Base-by-base conservation (phyloP, 225 moss, liverwort and hornwort species). In the Straminergon stramineum region DNA sequence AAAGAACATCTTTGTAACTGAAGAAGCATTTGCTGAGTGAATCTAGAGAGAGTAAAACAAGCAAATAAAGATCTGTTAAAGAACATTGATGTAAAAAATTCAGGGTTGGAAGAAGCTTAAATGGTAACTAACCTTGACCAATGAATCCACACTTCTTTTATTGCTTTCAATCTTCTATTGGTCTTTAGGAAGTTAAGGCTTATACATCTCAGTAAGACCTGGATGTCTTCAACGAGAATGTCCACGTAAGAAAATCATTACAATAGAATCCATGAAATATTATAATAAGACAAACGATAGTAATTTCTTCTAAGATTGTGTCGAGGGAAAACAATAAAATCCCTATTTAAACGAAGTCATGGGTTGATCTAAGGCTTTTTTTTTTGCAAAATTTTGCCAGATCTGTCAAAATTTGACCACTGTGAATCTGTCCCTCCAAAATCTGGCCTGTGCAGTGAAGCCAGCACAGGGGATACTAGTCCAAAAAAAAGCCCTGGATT, bases 1-100 rank as follows among this genome's bases (percentile, higher is more conserved):
- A 57, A 37, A 78, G 10, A 79, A 57, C n/a, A n/a, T n/a, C 1
- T 26, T 57, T 11, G 11, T 79, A 79, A n/a, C 2, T 26, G 0
- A 26, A 0, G 7, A n/a, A n/a, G 20, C 0, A 0, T 41, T 41
- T 30, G 3, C 2, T 41, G 19, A 81, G 9, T 30, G 4, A 61
- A 61, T n/a, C n/a, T 5, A 1, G 10, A 53, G 10, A 79, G 16
- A 9, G 5, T n/a, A n/a, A 26, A n/a, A 39, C 0, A 79, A 79
- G 27, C 3, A 41, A 34, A 81, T 20, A 22, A 28, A 27, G 58
- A 17, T 1, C 22, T 13, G 2, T 43, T 14, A 23, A 14, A 2
- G 8, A 86, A 30, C 5, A 55, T 57, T 27, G 15, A 71, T 81
- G 10, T 31, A 7, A 85, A 51, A 80, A 28, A 27, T 56, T 15